Evolutionary conservation across 805 yeast genomes (phyloP).

Genomic region (Candida stauntonica): DNA sequence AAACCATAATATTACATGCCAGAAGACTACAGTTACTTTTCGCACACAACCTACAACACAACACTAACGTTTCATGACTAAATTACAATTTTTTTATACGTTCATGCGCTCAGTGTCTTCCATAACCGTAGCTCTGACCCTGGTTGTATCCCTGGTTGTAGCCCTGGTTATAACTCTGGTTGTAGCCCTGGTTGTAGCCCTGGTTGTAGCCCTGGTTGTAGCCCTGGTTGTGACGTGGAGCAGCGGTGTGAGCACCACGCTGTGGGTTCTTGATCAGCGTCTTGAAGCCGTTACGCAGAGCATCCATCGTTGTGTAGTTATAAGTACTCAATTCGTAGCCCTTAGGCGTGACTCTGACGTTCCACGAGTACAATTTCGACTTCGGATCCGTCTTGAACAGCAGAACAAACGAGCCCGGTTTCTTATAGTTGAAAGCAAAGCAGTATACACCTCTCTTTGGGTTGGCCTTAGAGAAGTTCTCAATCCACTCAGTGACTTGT

Average conservation of each 20-base stretch:
- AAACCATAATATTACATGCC: not conserved
- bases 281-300: slow-evolving; percentile 94
- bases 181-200: not conserved
- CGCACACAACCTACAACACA: no score
- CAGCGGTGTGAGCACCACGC: not conserved
- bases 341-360: slow-evolving; percentile 82
- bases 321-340: slow-evolving; percentile 80
- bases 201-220: not conserved
- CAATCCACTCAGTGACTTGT: slow-evolving; percentile 83
- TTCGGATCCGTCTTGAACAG: slow-evolving; percentile 77
- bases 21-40: no score
- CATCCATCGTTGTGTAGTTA: slow-evolving; percentile 83
- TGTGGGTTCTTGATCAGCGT: slow-evolving; percentile 38
- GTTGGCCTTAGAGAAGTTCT: slow-evolving; percentile 85
- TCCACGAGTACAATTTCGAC: slow-evolving; percentile 76
- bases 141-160: not conserved
- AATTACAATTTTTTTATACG: no score
- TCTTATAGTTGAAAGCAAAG: slow-evolving; percentile 83
- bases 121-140: no score
- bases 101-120: no score
- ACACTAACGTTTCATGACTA: no score
- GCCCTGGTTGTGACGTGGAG: not conserved
- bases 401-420: slow-evolving; percentile 90
- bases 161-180: not conserved
- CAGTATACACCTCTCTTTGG: slow-evolving; percentile 87